Percentiles rank a stretch among this genome's conserved stretches.
phyloP scores from a whole-genome alignment of 805 yeast species.

The Wickerhamomyces alni region DNA sequence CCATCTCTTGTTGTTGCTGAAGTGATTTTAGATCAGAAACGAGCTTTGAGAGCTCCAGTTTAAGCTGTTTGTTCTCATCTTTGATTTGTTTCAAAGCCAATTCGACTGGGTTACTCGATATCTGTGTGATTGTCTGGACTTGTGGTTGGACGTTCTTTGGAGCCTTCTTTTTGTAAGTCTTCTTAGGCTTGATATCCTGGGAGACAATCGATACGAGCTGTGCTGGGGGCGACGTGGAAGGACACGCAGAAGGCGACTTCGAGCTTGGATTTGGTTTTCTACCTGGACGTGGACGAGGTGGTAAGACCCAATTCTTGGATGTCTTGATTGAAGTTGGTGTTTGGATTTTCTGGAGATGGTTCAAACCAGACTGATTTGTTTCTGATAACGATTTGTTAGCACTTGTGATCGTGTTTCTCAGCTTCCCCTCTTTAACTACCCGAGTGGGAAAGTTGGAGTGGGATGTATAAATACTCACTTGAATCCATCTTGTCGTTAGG shows the following conservation, averaged over 20 bases:
- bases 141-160: neutral
- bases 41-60: conserved; percentile 37
- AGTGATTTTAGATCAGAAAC: conserved; percentile 37
- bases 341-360: conserved; percentile 9
- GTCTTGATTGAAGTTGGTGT: conserved; percentile 38
- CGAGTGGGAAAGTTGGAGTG: neutral
- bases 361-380: conserved; percentile 13
- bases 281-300: conserved; percentile 79
- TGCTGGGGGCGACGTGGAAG: neutral
- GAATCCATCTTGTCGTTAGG: neutral
- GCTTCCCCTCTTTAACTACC: neutral
- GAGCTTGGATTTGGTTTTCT: conserved; percentile 42
- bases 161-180: conserved; percentile 5
- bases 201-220: neutral
- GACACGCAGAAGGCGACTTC: no score
- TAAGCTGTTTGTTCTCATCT: conserved; percentile 38
- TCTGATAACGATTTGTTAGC: neutral
- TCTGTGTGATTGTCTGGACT: neutral
- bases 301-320: conserved; percentile 77
- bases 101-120: conserved; percentile 27
- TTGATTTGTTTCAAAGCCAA: conserved; percentile 35
- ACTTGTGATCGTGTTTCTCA: no score
- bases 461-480: neutral
- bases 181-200: neutral
- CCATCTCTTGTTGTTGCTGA: conserved; percentile 3